These are phyloP conservation scores for Ceratobasidium sp. DNA, from an alignment of 1,284 basidiomycete genomes.

Conservation along the genomic window DNA sequence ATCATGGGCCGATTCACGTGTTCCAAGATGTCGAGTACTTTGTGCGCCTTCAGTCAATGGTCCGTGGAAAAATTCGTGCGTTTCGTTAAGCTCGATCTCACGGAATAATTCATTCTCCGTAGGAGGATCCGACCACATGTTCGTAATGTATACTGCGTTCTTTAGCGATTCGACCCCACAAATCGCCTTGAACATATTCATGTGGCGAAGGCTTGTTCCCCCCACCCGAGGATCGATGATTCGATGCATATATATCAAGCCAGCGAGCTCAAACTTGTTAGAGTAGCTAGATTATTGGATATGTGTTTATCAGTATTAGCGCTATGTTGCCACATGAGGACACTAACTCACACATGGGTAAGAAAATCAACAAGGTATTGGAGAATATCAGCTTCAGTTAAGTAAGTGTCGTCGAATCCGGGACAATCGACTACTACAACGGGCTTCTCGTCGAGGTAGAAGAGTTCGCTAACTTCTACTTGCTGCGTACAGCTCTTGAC, in stretches of 20 bases:
- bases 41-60: neutral
- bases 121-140: slow-evolving; percentile 53
- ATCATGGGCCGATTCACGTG: neutral
- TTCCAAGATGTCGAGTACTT: neutral
- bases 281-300: neutral
- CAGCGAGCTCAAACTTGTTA: slow-evolving; percentile 50
- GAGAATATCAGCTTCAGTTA: neutral
- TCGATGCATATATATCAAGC: slow-evolving; percentile 62
- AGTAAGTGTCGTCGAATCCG: neutral
- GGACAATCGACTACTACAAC: slow-evolving; percentile 1
- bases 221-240: slow-evolving; percentile 61
- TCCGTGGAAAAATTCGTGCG: slow-evolving; percentile 16
- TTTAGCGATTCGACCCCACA: slow-evolving; percentile 58
- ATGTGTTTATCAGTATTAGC: neutral
- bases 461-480: neutral
- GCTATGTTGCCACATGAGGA: neutral
- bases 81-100: slow-evolving; percentile 47
- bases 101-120: slow-evolving; percentile 38
- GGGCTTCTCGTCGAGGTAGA: neutral
- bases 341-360: neutral
- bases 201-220: slow-evolving; percentile 59
- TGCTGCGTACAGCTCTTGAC: neutral
- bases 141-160: slow-evolving; percentile 59
- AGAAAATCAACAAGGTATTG: neutral
- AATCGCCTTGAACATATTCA: slow-evolving; percentile 58